Base-by-base conservation (phyloP, 345 rosid species). In the Clausena lansium region DNA sequence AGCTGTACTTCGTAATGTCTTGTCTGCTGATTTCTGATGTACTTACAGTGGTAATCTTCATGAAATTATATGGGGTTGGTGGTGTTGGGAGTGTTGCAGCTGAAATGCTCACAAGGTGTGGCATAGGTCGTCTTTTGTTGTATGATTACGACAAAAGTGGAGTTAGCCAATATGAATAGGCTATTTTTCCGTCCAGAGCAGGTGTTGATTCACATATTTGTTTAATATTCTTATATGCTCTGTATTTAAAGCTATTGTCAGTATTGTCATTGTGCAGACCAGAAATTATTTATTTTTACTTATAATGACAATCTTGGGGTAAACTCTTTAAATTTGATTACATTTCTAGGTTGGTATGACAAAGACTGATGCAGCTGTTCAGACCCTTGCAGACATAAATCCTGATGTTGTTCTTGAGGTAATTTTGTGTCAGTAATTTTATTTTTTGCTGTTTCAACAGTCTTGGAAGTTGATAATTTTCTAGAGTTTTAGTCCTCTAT, bases 71-170 rank as follows among this genome's bases (percentile, higher is more conserved):
- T 98, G 99, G 99, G 35, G 83, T 95, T 81, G 99, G 99, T 78
- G 99, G 99, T 67, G 97, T 93, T 73, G 99, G 99, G 60, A 92
- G 99, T 86, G 99, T 95, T 82, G 98, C 98, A 4, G 98, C 99
- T 83, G 99, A 95, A 85, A 95, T 95, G 99, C 85, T 95, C 82
- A 95, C 97, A 47, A 85, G 99, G 82, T 95, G 99, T 86, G 99
- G 99, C 73, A 89, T 93, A 59, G 99, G 99, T 77, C 95, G 97
- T 72, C 94, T 95, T 78, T 85, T 95, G 86, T 86, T 95, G 87
- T 95, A 95, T 81, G 99, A 95, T 80, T 92, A 95, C 86, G 99
- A 95, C 83, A 89, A 87, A n/a, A 67, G 99, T 95, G 73, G 99
- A 95, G 85, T 85, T 93, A 81, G 99, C 98, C 77, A 95, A 95